These are phyloP conservation scores for Kodamaea fukazawae DNA, from an alignment of 805 yeast genomes.

Conservation along the genomic window DNA sequence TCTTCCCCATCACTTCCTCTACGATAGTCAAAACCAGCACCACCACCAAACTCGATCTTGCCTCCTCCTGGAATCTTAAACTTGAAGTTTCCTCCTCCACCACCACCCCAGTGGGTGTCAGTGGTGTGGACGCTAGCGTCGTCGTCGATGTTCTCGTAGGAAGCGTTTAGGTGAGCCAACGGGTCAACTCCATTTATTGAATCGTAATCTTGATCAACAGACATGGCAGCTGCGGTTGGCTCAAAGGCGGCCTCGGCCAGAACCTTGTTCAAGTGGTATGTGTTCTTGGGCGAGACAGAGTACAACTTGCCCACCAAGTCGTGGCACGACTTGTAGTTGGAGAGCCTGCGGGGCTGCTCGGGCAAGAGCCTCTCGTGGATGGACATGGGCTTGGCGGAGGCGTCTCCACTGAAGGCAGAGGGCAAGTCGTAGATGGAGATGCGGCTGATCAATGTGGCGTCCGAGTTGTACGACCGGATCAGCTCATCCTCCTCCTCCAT, in stretches of 20 bases:
- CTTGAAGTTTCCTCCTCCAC: slow-evolving; percentile 25
- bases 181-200: slow-evolving; percentile 10
- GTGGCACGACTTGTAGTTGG: slow-evolving; percentile 2
- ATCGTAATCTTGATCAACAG: slow-evolving; percentile 11
- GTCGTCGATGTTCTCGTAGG: slow-evolving; percentile 11
- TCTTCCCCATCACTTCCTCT: slow-evolving; percentile 5
- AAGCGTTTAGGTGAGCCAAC: background rate
- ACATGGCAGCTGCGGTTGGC: slow-evolving; percentile 1
- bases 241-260: slow-evolving; percentile 24
- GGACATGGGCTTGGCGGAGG: background rate
- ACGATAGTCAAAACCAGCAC: slow-evolving; percentile 25
- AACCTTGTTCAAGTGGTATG: slow-evolving; percentile 31
- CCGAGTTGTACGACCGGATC: slow-evolving; percentile 15
- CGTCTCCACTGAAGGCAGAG: slow-evolving; percentile 11
- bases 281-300: slow-evolving; percentile 41
- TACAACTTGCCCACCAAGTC: slow-evolving; percentile 35
- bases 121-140: background rate
- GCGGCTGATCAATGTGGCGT: slow-evolving; percentile 14
- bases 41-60: slow-evolving; percentile 25
- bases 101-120: slow-evolving; percentile 23
- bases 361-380: background rate
- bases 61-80: slow-evolving; percentile 22
- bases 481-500: slow-evolving; percentile 12
- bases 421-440: slow-evolving; percentile 15
- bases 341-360: background rate